Base-by-base conservation (phyloP, 1,139 yeast species). In the Pichia sp. region DNA sequence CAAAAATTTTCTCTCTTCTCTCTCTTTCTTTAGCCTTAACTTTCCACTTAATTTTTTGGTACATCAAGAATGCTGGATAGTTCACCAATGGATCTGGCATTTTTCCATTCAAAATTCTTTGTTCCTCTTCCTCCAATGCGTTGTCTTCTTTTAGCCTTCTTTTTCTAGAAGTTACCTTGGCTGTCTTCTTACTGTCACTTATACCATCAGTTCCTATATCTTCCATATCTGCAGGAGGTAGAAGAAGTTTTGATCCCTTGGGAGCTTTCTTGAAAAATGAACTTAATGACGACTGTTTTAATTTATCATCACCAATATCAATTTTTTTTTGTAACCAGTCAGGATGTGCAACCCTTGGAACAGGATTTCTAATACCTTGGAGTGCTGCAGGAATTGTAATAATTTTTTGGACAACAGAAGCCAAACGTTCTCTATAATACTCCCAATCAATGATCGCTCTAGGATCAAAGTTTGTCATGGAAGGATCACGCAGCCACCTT, bases 351-450 rank as follows among this genome's bases (percentile, higher is more conserved):
- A 95, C 91, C 59, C 98, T 75, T 2, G 98, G 97, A 46, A 95
- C 98, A 0, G 99, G 99, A 63, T 95, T 95, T n/a, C 75, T 71
- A 13, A 93, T 81, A 51, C 82, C 81, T 71, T 95, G 99, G 54
- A 91, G 74, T 7, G 98, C 99, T 8, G 99, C 99, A 2, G 99
- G 99, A 61, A 95, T 93, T 0, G 97, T 87, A 58, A 95, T 89
- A 62, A 95, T 89, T 68, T 95, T 95, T 67, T 91, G 97, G 41
- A 95, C 83, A 12, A 91, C 96, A 2, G 96, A 89, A 0, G 95
- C 95, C 43, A 95, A 75, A 62, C 99, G 81, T 62, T 90, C 97
- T 59, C 85, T 77, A 66, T 95, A 95, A 65, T 95, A 95, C 18
- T 74, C 80, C 99, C 99, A 95, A 68, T 95, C 99, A 57, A 95